A percentile compares a stretch with the other conserved stretches of the same genome.
Evolutionary conservation across 305 asterid genomes (phyloP).

Genomic region (Ilex paraguariensis): DNA sequence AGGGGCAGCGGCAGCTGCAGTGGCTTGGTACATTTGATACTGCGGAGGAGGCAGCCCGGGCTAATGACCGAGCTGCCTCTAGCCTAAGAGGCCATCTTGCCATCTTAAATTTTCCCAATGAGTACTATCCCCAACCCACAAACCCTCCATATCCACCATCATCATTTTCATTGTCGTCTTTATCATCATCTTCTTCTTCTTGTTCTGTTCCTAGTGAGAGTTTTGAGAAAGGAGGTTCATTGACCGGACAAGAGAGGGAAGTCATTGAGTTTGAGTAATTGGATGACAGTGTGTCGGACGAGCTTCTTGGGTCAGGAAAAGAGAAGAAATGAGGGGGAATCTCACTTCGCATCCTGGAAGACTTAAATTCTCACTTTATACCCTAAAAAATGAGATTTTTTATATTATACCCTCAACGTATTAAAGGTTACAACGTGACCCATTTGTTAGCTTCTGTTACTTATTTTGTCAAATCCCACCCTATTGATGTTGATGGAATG

Average conservation of each 20-base stretch:
- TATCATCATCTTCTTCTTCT: constrained; percentile 10
- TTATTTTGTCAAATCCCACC: too few species aligned
- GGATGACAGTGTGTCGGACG: constrained; percentile 50
- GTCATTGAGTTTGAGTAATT: constrained; percentile 47
- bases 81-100: constrained; percentile 73
- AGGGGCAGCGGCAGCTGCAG: constrained; percentile 32
- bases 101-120: constrained; percentile 58
- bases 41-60: constrained; percentile 79
- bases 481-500: too few species aligned
- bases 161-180: neutral
- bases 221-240: constrained; percentile 1
- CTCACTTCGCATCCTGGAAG: too few species aligned
- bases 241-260: constrained; percentile 5
- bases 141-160: constrained; percentile 27
- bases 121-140: constrained; percentile 56
- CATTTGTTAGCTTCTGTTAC: too few species aligned
- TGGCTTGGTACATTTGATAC: constrained; percentile 85
- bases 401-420: too few species aligned
- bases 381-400: too few species aligned
- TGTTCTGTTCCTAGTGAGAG: neutral
- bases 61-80: constrained; percentile 69
- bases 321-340: constrained; percentile 13
- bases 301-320: constrained; percentile 40
- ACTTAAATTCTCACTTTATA: too few species aligned
- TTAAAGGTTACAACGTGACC: too few species aligned